These are phyloP conservation scores for Reticulascus tulasneorum DNA, from an alignment of 2,329 filamentous ascomycete genomes.

Conservation along the genomic window DNA sequence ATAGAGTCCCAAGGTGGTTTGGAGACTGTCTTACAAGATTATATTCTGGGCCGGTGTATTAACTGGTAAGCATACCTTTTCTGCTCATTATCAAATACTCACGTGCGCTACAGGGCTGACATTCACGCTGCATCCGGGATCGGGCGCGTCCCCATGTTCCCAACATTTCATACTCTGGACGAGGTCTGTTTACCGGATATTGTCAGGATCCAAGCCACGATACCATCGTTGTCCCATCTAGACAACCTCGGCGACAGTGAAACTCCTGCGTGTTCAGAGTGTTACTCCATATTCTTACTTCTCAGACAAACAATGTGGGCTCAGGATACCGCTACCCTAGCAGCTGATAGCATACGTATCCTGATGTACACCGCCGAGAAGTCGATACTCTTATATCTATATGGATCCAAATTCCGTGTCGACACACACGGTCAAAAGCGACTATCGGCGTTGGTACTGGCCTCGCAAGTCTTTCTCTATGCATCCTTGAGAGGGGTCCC, in stretches of 20 bases:
- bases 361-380: constrained; percentile 15
- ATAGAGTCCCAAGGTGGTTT: constrained; percentile 11
- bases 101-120: constrained; percentile 6
- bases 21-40: constrained; percentile 12
- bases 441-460: constrained; percentile 8
- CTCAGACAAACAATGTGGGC: constrained; percentile 11
- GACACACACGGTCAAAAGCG: constrained; percentile 6
- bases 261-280: constrained; percentile 2
- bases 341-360: constrained; percentile 14
- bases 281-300: constrained; percentile 8
- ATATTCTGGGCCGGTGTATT: constrained; percentile 15
- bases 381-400: constrained; percentile 13
- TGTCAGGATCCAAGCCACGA: constrained; percentile 6
- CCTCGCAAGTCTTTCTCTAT: constrained; percentile 14
- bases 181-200: constrained; percentile 10
- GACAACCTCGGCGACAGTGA: constrained; percentile 7
- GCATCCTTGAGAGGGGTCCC: constrained; percentile 11
- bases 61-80: constrained; percentile 9
- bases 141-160: constrained; percentile 12
- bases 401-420: constrained; percentile 3
- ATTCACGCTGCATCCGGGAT: constrained; percentile 15
- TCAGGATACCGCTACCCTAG: constrained; percentile 1
- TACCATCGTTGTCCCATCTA: constrained; percentile 9
- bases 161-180: constrained; percentile 14
- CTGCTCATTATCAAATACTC: not conserved